Evolutionary conservation across 768 basidiomycete species (phyloP).

Genomic region (Cantharellus anzutake): DNA sequence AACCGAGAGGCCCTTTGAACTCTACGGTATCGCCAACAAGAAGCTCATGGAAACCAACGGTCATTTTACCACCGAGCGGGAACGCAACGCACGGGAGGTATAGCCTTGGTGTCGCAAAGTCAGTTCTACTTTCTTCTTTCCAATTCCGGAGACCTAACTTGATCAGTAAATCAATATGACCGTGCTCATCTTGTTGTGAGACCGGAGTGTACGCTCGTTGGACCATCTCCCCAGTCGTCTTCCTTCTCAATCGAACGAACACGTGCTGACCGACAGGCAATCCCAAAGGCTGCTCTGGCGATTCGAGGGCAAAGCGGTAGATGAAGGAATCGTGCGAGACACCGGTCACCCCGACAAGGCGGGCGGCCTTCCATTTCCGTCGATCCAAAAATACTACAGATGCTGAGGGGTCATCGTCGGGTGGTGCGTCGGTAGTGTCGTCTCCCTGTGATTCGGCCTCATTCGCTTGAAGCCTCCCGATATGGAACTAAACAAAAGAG

Average conservation of each 20-base stretch:
- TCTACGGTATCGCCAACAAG: conserved; percentile 30
- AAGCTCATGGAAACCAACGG: conserved; percentile 28
- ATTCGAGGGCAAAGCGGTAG: conserved; percentile 28
- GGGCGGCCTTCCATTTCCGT: neutral
- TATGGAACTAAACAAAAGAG: neutral
- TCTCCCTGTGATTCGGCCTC: neutral
- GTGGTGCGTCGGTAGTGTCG: neutral
- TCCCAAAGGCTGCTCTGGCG: conserved; percentile 26
- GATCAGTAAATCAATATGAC: neutral
- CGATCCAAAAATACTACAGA: neutral
- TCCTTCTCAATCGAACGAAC: conserved; percentile 28
- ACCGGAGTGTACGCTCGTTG: conserved; percentile 34
- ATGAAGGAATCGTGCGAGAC: neutral
- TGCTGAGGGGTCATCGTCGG: neutral
- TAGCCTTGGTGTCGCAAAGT: conserved; percentile 19
- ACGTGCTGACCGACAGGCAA: conserved; percentile 42
- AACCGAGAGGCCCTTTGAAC: conserved; percentile 40
- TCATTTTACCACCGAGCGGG: conserved; percentile 34
- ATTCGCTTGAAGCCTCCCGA: neutral
- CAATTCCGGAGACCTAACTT: neutral
- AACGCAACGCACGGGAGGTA: conserved; percentile 23
- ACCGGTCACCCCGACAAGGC: neutral
- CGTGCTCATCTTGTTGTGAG: neutral
- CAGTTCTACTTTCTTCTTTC: neutral
- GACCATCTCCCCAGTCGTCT: conserved; percentile 25